A percentile compares a stretch with the other conserved stretches of the same genome.
phyloP scores from a whole-genome alignment of 2,329 filamentous ascomycete species.

The Clarireedia monteithiana region DNA sequence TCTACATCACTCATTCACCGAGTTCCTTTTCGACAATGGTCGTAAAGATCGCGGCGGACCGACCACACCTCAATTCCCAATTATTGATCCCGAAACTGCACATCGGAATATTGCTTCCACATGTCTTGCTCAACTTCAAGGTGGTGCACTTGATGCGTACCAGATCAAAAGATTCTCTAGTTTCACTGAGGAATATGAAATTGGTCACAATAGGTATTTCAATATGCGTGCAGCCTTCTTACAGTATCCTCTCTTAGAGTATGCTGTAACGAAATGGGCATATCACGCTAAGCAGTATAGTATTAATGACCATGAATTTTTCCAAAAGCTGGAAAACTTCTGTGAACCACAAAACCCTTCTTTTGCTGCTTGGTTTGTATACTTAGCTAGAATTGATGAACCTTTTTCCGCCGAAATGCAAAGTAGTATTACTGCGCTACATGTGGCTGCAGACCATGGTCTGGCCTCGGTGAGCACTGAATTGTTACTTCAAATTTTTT shows the following conservation, averaged over 20 bases:
- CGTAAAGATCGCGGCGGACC: background rate
- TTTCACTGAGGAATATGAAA: too few species aligned
- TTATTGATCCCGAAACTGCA: constrained; percentile 2
- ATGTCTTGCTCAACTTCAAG: constrained; percentile 3
- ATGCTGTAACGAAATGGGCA: constrained; percentile 14
- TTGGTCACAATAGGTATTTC: background rate
- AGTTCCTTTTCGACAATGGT: constrained; percentile 32
- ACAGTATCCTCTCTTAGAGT: constrained; percentile 15
- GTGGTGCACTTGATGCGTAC: background rate
- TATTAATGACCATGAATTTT: constrained; percentile 11
- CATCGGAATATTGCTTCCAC: background rate
- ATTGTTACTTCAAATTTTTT: too few species aligned
- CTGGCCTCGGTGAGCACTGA: background rate
- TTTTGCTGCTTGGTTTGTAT: constrained; percentile 14
- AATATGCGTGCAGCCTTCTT: background rate
- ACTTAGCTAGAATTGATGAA: background rate
- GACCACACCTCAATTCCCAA: constrained; percentile 1
- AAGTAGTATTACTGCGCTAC: constrained; percentile 15
- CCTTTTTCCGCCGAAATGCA: constrained; percentile 9
- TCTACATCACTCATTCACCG: constrained; percentile 42
- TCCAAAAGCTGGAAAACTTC: constrained; percentile 10
- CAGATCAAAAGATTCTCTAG: background rate
- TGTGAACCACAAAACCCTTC: constrained; percentile 7
- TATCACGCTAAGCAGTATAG: constrained; percentile 15
- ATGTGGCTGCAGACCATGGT: constrained; percentile 14